phyloP scores from a whole-genome alignment of 257 asterid genomes.

The Solanum sitiens region DNA sequence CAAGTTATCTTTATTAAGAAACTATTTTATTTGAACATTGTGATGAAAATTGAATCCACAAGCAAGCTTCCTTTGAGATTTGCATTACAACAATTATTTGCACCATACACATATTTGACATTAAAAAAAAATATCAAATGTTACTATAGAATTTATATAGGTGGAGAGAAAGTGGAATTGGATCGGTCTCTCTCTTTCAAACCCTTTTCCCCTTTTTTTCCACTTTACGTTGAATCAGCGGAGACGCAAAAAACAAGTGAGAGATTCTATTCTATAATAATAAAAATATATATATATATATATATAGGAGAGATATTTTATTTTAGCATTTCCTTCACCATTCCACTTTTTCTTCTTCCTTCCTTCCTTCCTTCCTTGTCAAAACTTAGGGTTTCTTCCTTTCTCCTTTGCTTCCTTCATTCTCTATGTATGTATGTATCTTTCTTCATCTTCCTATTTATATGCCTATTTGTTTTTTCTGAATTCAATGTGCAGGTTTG shows the following conservation, averaged over 20 bases:
- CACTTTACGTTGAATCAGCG: conserved; percentile 5
- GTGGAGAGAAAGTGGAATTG: background rate
- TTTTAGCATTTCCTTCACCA: background rate
- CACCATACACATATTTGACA: too few species aligned
- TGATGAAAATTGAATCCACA: background rate
- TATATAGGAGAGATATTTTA: background rate
- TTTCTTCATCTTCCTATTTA: background rate
- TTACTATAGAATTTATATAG: background rate
- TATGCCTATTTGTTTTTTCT: background rate
- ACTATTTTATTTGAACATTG: too few species aligned
- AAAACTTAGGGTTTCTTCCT: conserved; percentile 4
- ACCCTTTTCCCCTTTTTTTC: background rate
- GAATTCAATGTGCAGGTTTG: background rate
- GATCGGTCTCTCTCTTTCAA: background rate
- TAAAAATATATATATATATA: background rate
- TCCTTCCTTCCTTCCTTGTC: background rate
- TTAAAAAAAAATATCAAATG: too few species aligned
- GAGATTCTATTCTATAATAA: background rate
- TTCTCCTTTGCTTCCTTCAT: background rate
- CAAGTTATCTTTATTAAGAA: background rate
- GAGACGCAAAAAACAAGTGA: conserved; percentile 2
- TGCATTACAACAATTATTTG: background rate
- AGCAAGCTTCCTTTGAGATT: background rate
- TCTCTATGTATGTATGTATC: background rate
- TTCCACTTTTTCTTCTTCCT: background rate